Conservation (phyloP, 78 protist species). For the Ministeria vibrans region DNA sequence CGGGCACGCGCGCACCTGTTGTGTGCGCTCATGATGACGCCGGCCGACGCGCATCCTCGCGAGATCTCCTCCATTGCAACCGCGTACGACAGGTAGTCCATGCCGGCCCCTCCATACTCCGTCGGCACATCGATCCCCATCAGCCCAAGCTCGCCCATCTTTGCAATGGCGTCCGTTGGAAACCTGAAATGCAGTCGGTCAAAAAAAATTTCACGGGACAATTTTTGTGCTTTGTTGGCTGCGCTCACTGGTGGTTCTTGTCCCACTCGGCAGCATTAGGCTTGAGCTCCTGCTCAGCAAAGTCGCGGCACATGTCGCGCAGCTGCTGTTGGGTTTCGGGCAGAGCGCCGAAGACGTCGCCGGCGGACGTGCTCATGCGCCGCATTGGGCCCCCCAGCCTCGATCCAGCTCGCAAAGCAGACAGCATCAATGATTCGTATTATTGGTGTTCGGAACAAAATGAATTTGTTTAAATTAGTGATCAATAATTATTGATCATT, state of each 20-base stretch:
- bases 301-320: constrained; percentile 29
- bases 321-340: constrained; percentile 22
- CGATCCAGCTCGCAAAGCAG: too few species aligned
- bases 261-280: constrained; percentile 45
- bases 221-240: too few species aligned
- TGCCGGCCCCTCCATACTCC: constrained; percentile 74
- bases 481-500: too few species aligned
- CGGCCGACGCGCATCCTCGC: constrained; percentile 28
- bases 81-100: constrained; percentile 59
- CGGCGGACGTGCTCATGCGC: too few species aligned
- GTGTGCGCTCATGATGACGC: constrained; percentile 35
- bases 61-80: constrained; percentile 87
- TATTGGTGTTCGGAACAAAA: too few species aligned
- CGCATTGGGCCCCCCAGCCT: too few species aligned
- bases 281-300: constrained; percentile 36
- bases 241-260: constrained; percentile 29
- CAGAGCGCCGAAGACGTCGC: neutral
- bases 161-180: constrained; percentile 12
- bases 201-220: too few species aligned
- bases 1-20: neutral
- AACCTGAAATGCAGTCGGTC: too few species aligned
- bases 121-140: constrained; percentile 83
- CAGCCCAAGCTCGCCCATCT: constrained; percentile 51
- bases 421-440: too few species aligned
- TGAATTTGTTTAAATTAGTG: too few species aligned